Evolutionary conservation across 2,329 filamentous ascomycete genomes (phyloP).

Genomic region (Ophiosphaerella herpotricha): DNA sequence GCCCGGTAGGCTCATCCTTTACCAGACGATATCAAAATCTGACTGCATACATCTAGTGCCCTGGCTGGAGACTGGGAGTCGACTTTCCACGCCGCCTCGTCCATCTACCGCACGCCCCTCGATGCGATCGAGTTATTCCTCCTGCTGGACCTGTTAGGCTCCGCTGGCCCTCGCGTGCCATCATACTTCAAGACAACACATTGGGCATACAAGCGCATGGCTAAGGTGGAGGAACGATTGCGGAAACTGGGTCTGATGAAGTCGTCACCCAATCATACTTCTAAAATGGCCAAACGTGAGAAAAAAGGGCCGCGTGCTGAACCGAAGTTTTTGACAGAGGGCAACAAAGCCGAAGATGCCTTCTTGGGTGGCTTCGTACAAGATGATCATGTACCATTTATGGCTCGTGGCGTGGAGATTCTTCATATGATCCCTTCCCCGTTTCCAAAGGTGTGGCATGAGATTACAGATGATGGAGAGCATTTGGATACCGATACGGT

Average conservation of each 20-base stretch:
- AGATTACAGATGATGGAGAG: slow-evolving; percentile 78
- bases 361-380: slow-evolving; percentile 65
- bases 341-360: slow-evolving; percentile 58
- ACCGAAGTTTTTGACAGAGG: slow-evolving; percentile 61
- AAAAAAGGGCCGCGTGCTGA: slow-evolving; percentile 37
- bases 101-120: slow-evolving; percentile 74
- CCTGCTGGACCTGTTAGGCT: slow-evolving; percentile 84
- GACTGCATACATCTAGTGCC: slow-evolving; percentile 50
- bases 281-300: slow-evolving; percentile 42
- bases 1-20: slow-evolving; percentile 64
- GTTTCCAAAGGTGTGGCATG: slow-evolving; percentile 89
- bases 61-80: slow-evolving; percentile 84
- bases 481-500: slow-evolving; percentile 82
- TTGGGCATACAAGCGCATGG: slow-evolving; percentile 87
- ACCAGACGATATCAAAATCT: neutral
- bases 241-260: slow-evolving; percentile 70
- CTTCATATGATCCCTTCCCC: slow-evolving; percentile 85
- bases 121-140: slow-evolving; percentile 87
- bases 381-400: slow-evolving; percentile 93
- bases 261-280: slow-evolving; percentile 59
- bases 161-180: slow-evolving; percentile 69
- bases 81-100: slow-evolving; percentile 69
- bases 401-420: slow-evolving; percentile 86
- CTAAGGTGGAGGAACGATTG: slow-evolving; percentile 73
- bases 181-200: slow-evolving; percentile 92